phyloP scores from a whole-genome alignment of 1,284 basidiomycete genomes.

The Pyrrhoderma noxium region DNA sequence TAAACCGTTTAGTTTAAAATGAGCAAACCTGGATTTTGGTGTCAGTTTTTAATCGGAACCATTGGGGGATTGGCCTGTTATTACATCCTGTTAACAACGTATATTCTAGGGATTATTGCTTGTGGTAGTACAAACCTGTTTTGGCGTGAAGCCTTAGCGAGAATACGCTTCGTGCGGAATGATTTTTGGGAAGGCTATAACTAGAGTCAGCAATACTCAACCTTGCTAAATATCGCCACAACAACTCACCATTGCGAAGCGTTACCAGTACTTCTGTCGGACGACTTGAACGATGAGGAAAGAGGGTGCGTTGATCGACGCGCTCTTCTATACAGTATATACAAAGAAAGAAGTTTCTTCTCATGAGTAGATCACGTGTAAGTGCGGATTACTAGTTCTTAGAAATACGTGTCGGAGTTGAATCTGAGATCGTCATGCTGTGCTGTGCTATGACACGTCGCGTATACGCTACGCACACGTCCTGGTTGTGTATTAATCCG shows the following conservation, averaged over 20 bases:
- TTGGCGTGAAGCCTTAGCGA: slow-evolving; percentile 93
- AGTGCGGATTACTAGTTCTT: neutral
- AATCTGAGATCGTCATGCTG: too few species aligned
- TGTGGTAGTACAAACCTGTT: slow-evolving; percentile 66
- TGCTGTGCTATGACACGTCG: too few species aligned
- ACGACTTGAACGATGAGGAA: slow-evolving; percentile 16
- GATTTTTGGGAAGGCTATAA: slow-evolving; percentile 93
- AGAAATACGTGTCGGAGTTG: neutral
- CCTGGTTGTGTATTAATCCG: too few species aligned
- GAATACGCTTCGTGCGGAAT: slow-evolving; percentile 93
- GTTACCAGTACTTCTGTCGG: slow-evolving; percentile 2
- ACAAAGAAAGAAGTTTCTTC: slow-evolving; percentile 27
- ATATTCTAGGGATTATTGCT: slow-evolving; percentile 2
- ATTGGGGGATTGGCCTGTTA: slow-evolving; percentile 87
- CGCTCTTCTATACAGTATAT: slow-evolving; percentile 27
- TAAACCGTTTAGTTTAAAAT: neutral
- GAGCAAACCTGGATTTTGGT: slow-evolving; percentile 83
- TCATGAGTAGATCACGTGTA: slow-evolving; percentile 1
- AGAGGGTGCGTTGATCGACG: slow-evolving; percentile 25
- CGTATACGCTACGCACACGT: too few species aligned
- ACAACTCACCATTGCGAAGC: slow-evolving; percentile 18
- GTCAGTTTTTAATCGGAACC: slow-evolving; percentile 97
- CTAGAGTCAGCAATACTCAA: slow-evolving; percentile 2
- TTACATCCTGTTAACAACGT: neutral
- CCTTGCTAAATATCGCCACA: neutral